Conservation (phyloP, 1,284 basidiomycete species). For the Taiwanofungus camphoratus region DNA sequence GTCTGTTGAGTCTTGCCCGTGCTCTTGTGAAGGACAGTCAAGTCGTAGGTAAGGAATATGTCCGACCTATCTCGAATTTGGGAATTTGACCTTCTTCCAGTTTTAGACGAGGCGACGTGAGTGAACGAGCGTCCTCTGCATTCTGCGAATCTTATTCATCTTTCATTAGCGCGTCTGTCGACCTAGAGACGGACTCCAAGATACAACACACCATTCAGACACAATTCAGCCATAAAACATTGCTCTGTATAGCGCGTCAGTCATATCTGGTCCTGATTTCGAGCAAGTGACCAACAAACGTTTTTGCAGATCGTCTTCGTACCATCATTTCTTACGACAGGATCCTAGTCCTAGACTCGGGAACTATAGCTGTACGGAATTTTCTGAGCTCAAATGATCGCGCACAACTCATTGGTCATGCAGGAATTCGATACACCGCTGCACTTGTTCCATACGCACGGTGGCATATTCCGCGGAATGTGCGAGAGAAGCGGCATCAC, state of each 20-base stretch:
- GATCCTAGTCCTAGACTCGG: constrained; percentile 69
- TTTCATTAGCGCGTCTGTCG: constrained; percentile 35
- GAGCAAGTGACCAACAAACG: background rate
- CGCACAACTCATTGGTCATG: background rate
- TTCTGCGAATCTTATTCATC: background rate
- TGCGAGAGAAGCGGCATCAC: constrained; percentile 59
- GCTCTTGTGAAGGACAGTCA: constrained; percentile 30
- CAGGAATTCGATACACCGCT: constrained; percentile 70
- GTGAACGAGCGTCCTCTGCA: constrained; percentile 4
- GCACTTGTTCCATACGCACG: constrained; percentile 45
- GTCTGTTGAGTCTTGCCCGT: constrained; percentile 27
- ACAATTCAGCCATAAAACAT: constrained; percentile 32
- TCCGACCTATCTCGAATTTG: background rate
- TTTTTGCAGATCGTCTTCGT: constrained; percentile 51
- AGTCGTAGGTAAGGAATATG: constrained; percentile 30
- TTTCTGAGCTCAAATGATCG: background rate
- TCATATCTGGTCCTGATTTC: background rate
- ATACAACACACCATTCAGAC: constrained; percentile 56
- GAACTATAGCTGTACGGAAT: constrained; percentile 50
- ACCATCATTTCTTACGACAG: constrained; percentile 81
- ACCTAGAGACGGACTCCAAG: constrained; percentile 54
- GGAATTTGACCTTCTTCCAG: constrained; percentile 6
- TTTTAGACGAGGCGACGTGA: constrained; percentile 29
- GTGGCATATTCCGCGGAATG: constrained; percentile 62
- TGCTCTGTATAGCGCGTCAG: constrained; percentile 29